phyloP scores from a whole-genome alignment of 108 stramenopile genomes.

The Discostella pseudostelligera region DNA sequence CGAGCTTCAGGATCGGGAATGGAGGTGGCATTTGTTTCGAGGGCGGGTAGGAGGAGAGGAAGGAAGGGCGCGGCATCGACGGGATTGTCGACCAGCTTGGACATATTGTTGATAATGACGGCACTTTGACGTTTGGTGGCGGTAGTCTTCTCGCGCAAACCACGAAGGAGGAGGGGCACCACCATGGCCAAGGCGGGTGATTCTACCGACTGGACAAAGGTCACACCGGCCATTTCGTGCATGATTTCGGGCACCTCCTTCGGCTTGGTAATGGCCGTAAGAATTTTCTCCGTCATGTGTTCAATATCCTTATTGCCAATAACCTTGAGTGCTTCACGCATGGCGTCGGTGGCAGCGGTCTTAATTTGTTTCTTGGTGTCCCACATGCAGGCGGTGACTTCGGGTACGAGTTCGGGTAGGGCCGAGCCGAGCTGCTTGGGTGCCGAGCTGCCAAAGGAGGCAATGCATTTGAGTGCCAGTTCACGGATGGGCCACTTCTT shows the following conservation, averaged over 20 bases:
- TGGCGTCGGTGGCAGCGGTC: constrained; percentile 88
- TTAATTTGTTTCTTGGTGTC: constrained; percentile 98
- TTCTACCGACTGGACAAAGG: constrained; percentile 98
- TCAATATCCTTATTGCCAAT: constrained; percentile 99
- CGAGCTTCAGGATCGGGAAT: constrained; percentile 97
- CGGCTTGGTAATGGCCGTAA: constrained; percentile 91
- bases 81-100: constrained; percentile 96
- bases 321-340: constrained; percentile 88
- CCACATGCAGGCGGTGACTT: constrained; percentile 95
- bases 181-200: constrained; percentile 98
- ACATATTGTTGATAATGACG: constrained; percentile 98
- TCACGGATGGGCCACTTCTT: constrained; percentile 89
- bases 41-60: constrained; percentile 90
- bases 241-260: constrained; percentile 96
- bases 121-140: constrained; percentile 97
- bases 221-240: constrained; percentile 94
- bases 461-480: constrained; percentile 78
- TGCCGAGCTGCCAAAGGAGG: constrained; percentile 59
- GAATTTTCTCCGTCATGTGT: constrained; percentile 95
- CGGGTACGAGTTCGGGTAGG: constrained; percentile 91
- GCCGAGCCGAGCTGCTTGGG: constrained; percentile 86
- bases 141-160: constrained; percentile 88
- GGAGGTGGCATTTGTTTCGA: constrained; percentile 90
- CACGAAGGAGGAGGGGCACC: constrained; percentile 97
- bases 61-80: constrained; percentile 97